phyloP scores from a whole-genome alignment of 2,329 filamentous ascomycete species.

The Ceratocystiopsis minuta region DNA sequence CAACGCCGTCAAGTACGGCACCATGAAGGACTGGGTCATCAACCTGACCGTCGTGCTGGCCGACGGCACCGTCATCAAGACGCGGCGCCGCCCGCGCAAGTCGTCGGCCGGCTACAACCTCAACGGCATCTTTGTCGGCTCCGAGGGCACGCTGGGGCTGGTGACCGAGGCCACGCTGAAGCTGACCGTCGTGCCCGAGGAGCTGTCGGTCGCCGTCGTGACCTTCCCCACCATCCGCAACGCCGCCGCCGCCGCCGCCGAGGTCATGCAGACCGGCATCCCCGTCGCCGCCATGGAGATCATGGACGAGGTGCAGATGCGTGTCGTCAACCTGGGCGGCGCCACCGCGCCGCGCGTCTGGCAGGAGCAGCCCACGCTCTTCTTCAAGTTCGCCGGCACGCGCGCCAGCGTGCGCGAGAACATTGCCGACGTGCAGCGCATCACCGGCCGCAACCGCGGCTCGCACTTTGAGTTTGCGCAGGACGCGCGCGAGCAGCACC shows the following conservation, averaged over 20 bases:
- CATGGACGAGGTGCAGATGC: slow-evolving; percentile 81
- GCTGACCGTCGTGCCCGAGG: slow-evolving; percentile 56
- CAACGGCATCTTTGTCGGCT: slow-evolving; percentile 62
- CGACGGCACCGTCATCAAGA: slow-evolving; percentile 66
- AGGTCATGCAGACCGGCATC: slow-evolving; percentile 57
- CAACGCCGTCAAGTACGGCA: slow-evolving; percentile 65
- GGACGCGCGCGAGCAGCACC: slow-evolving; percentile 49
- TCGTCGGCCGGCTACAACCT: slow-evolving; percentile 72
- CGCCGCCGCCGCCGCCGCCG: slow-evolving; percentile 55
- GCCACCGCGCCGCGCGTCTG: slow-evolving; percentile 50
- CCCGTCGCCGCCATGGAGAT: slow-evolving; percentile 67
- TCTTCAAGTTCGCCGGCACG: slow-evolving; percentile 76
- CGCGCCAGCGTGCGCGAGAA: slow-evolving; percentile 63
- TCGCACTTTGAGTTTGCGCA: slow-evolving; percentile 61
- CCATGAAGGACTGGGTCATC: slow-evolving; percentile 79
- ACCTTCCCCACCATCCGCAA: slow-evolving; percentile 62
- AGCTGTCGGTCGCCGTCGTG: slow-evolving; percentile 62
- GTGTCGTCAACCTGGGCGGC: slow-evolving; percentile 57
- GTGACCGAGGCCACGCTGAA: slow-evolving; percentile 75
- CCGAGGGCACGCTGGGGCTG: slow-evolving; percentile 63
- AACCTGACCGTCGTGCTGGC: slow-evolving; percentile 67
- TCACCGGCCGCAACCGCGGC: slow-evolving; percentile 46
- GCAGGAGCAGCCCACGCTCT: slow-evolving; percentile 60
- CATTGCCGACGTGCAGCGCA: slow-evolving; percentile 47
- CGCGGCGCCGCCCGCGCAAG: slow-evolving; percentile 57